phyloP scores from a whole-genome alignment of 2,329 filamentous ascomycete species.

The Fusarium tanahbumbuense region DNA sequence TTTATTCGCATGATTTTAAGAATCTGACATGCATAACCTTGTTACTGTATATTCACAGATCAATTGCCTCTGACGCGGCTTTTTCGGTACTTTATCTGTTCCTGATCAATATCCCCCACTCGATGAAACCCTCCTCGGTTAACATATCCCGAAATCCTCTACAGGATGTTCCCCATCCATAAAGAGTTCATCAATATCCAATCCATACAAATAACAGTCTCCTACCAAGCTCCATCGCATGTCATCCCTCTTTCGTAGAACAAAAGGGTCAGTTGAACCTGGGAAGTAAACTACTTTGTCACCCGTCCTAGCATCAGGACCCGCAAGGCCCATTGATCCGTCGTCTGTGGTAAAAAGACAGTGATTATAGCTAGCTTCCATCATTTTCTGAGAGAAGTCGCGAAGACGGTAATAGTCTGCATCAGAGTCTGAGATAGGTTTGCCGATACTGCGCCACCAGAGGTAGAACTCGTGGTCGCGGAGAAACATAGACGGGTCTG shows the following conservation, averaged over 20 bases:
- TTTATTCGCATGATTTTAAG: not conserved
- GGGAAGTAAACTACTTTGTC: slow-evolving; percentile 15
- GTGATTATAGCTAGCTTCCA: slow-evolving; percentile 4
- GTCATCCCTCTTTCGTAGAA: not conserved
- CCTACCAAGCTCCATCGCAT: not conserved
- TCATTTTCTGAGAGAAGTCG: not conserved
- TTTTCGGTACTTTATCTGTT: not conserved
- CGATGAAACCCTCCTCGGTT: not conserved
- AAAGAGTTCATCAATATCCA: slow-evolving; percentile 11
- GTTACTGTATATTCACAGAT: too few species aligned
- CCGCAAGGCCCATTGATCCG: slow-evolving; percentile 13
- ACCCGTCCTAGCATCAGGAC: not conserved
- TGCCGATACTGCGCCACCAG: not conserved
- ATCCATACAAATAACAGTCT: slow-evolving; percentile 21
- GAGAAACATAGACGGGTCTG: slow-evolving; percentile 2
- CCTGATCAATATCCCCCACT: not conserved
- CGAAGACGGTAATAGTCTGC: not conserved
- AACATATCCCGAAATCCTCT: slow-evolving; percentile 9
- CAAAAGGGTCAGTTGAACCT: slow-evolving; percentile 1
- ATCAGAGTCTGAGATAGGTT: rapidly evolving
- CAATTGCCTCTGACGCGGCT: not conserved
- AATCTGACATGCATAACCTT: not conserved
- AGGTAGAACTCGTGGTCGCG: slow-evolving; percentile 20
- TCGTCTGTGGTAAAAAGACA: slow-evolving; percentile 15
- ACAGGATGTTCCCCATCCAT: slow-evolving; percentile 5